Percentiles rank a stretch among this genome's conserved stretches.
Conservation (phyloP, 768 basidiomycete species). For the Lentinula sp. region DNA sequence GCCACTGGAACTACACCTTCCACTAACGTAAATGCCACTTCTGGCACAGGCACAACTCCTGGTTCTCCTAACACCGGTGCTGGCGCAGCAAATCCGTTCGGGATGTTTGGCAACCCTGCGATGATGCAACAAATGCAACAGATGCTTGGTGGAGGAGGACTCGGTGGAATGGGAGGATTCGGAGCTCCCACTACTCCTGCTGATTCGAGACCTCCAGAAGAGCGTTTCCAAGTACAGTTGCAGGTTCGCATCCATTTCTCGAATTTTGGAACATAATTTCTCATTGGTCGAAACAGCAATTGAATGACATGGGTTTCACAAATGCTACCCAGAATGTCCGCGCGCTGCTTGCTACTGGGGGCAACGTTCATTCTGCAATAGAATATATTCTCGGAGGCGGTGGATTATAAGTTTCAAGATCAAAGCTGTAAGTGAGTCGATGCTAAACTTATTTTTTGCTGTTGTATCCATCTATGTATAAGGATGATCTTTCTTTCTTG, state of each 20-base stretch:
- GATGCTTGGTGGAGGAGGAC: conserved; percentile 10
- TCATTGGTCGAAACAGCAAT: conserved; percentile 48
- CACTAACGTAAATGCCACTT: conserved; percentile 3
- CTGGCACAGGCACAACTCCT: not conserved
- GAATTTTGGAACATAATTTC: not conserved
- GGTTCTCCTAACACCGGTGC: conserved; percentile 14
- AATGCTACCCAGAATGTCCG: conserved; percentile 88
- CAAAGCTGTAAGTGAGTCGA: not conserved
- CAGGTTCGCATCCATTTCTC: conserved; percentile 41
- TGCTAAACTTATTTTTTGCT: not conserved
- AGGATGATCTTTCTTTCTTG: too few species aligned
- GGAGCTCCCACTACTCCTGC: conserved; percentile 39
- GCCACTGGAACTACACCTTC: conserved; percentile 24
- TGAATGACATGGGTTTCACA: conserved; percentile 92
- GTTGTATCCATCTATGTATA: not conserved
- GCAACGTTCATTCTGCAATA: conserved; percentile 87
- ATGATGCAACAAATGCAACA: conserved; percentile 38
- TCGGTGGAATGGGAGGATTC: conserved; percentile 21
- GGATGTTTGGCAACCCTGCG: conserved; percentile 27
- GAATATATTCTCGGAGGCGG: conserved; percentile 88
- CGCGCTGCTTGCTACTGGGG: conserved; percentile 86
- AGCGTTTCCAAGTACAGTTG: conserved; percentile 84
- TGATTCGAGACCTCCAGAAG: conserved; percentile 78
- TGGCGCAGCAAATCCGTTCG: conserved; percentile 25
- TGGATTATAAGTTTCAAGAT: conserved; percentile 39